Percentiles rank a stretch among this genome's conserved stretches.
These are phyloP conservation scores for Diaporthe citriasiana DNA, from an alignment of 2,329 filamentous ascomycete genomes.

Conservation along the genomic window DNA sequence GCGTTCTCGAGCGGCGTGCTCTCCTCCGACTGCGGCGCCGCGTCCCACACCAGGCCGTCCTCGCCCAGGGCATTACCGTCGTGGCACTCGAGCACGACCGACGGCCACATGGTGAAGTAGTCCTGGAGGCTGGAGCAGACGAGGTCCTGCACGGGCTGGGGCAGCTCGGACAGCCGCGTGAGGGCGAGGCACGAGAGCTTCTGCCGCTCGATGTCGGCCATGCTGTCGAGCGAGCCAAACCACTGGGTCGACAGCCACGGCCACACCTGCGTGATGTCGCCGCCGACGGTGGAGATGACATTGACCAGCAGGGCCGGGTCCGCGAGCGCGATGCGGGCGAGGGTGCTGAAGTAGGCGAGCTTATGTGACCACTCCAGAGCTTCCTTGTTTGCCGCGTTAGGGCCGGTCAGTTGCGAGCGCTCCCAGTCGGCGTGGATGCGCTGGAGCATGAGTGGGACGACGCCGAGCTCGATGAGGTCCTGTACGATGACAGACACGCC, in stretches of 20 bases:
- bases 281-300: constrained; percentile 61
- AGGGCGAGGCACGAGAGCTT: constrained; percentile 82
- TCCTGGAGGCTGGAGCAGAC: constrained; percentile 76
- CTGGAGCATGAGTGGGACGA: constrained; percentile 74
- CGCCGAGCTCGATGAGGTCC: constrained; percentile 74
- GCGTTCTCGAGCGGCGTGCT: constrained; percentile 69
- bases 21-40: constrained; percentile 60
- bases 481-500: constrained; percentile 75
- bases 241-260: constrained; percentile 72
- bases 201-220: constrained; percentile 74
- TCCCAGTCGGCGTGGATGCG: constrained; percentile 78
- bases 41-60: constrained; percentile 66
- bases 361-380: constrained; percentile 56
- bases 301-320: constrained; percentile 78
- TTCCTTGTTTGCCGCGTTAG: constrained; percentile 79
- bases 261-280: constrained; percentile 66
- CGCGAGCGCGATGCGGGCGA: constrained; percentile 82
- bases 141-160: constrained; percentile 69
- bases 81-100: constrained; percentile 75
- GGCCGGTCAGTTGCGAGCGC: constrained; percentile 85
- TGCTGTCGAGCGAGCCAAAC: constrained; percentile 78
- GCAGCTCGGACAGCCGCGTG: constrained; percentile 78
- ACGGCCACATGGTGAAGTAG: constrained; percentile 82
- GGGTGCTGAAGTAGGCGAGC: constrained; percentile 82
- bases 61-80: constrained; percentile 68